phyloP scores from a whole-genome alignment of 2,329 filamentous ascomycete species.

The Hirsutella rhossiliensis region DNA sequence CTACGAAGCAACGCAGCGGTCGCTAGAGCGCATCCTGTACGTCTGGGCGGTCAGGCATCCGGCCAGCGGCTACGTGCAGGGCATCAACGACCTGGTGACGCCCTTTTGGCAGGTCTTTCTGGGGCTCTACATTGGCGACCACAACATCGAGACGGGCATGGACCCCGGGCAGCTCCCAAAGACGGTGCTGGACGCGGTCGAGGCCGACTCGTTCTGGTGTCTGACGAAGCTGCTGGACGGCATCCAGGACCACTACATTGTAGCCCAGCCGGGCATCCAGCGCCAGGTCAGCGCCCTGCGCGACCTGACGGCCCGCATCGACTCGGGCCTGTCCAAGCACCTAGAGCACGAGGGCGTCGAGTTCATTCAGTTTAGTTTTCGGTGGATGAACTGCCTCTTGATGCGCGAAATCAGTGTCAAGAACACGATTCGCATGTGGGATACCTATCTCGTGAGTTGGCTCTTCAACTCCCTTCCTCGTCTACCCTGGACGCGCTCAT shows the following conservation, averaged over 20 bases:
- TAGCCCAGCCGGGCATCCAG: slow-evolving; percentile 93
- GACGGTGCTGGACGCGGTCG: slow-evolving; percentile 86
- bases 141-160: slow-evolving; percentile 87
- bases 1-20: slow-evolving; percentile 91
- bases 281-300: slow-evolving; percentile 80
- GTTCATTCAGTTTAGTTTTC: slow-evolving; percentile 98
- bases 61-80: slow-evolving; percentile 94
- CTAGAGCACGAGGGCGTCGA: slow-evolving; percentile 85
- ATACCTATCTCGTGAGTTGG: slow-evolving; percentile 79
- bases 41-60: slow-evolving; percentile 97
- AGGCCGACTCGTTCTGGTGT: slow-evolving; percentile 98
- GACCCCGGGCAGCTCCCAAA: slow-evolving; percentile 89
- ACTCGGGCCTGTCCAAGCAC: slow-evolving; percentile 72
- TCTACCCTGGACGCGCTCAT: slow-evolving; percentile 4
- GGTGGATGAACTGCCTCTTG: slow-evolving; percentile 98
- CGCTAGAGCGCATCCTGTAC: slow-evolving; percentile 87
- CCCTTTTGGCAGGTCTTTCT: slow-evolving; percentile 98
- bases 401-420: slow-evolving; percentile 96
- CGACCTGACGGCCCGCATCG: slow-evolving; percentile 84
- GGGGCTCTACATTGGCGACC: slow-evolving; percentile 87
- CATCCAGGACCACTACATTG: slow-evolving; percentile 98
- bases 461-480: not conserved
- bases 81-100: slow-evolving; percentile 95
- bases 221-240: slow-evolving; percentile 95
- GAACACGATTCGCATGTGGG: slow-evolving; percentile 98